Conservation (phyloP, 768 basidiomycete genomes). For the Suillus luteus region DNA sequence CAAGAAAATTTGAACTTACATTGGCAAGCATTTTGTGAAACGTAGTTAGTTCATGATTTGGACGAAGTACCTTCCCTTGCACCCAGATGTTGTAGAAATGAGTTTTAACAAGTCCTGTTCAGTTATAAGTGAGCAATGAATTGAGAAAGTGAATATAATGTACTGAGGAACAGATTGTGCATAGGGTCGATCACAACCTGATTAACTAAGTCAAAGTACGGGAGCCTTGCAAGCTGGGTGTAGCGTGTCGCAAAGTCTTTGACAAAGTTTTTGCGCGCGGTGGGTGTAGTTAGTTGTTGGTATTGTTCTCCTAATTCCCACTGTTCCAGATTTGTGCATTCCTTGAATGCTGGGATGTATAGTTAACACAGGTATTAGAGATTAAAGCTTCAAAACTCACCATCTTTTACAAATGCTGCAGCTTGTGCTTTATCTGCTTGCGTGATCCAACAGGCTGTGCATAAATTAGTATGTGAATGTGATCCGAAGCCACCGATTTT, state of each 20-base stretch:
- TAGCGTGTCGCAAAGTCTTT: conserved; percentile 10
- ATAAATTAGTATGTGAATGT: conserved; percentile 35
- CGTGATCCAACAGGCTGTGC: conserved; percentile 37
- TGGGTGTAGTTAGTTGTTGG: background rate
- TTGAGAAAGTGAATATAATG: conserved; percentile 9
- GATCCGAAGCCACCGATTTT: conserved; percentile 36
- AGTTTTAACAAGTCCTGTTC: conserved; percentile 24
- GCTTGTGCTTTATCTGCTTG: conserved; percentile 24
- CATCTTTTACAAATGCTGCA: conserved; percentile 23
- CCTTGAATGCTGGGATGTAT: background rate
- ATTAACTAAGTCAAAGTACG: conserved; percentile 35
- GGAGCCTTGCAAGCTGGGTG: conserved; percentile 30
- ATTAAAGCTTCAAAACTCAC: conserved; percentile 7
- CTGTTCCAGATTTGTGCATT: background rate
- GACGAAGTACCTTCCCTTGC: conserved; percentile 21
- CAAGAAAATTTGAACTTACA: background rate
- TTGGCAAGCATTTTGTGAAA: conserved; percentile 9
- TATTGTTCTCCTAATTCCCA: background rate
- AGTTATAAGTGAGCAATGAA: background rate
- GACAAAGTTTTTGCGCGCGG: conserved; percentile 4
- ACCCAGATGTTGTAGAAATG: conserved; percentile 34
- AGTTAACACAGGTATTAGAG: background rate
- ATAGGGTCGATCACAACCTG: conserved; percentile 38
- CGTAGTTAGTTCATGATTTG: background rate
- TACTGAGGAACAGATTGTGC: conserved; percentile 37